A percentile compares a stretch with the other conserved stretches of the same genome.
phyloP scores from a whole-genome alignment of 495 filamentous ascomycete species.

The Corynascus novoguineensis region DNA sequence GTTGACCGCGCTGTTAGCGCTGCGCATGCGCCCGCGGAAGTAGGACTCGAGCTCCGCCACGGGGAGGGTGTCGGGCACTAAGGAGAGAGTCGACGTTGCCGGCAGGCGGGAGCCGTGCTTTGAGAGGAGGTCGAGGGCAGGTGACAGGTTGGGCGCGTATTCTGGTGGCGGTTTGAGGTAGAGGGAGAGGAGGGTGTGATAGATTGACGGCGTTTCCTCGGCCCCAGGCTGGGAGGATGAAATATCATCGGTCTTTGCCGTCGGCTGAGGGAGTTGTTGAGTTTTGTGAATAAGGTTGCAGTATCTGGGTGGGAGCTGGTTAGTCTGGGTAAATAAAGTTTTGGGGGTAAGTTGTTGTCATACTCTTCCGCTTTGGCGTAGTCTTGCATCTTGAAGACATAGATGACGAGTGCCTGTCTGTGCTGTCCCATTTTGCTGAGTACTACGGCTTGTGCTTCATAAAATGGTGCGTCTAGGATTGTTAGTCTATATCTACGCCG shows the following conservation, averaged over 20 bases:
- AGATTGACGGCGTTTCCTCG: conserved; percentile 65
- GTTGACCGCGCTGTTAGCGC: conserved; percentile 73
- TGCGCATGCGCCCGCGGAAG: conserved; percentile 84
- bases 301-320: conserved; percentile 52
- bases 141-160: conserved; percentile 58
- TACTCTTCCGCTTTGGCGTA: conserved; percentile 91
- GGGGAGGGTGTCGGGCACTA: conserved; percentile 77
- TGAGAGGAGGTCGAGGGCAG: conserved; percentile 80
- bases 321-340: conserved; percentile 3
- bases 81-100: conserved; percentile 70
- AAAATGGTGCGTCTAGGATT: conserved; percentile 68
- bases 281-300: conserved; percentile 76
- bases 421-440: conserved; percentile 95
- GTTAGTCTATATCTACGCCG: background rate
- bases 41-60: conserved; percentile 80
- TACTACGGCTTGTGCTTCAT: conserved; percentile 85
- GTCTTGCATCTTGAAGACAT: conserved; percentile 87
- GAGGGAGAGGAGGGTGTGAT: conserved; percentile 81
- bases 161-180: conserved; percentile 72
- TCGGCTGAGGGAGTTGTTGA: conserved; percentile 37
- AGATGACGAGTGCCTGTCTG: conserved; percentile 89
- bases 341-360: conserved; percentile 20
- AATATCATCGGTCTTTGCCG: conserved; percentile 27
- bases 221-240: conserved; percentile 33
- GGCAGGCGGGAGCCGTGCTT: conserved; percentile 89